Conservation (phyloP, 1,139 yeast species). For the Yamadazyma buinensis region DNA sequence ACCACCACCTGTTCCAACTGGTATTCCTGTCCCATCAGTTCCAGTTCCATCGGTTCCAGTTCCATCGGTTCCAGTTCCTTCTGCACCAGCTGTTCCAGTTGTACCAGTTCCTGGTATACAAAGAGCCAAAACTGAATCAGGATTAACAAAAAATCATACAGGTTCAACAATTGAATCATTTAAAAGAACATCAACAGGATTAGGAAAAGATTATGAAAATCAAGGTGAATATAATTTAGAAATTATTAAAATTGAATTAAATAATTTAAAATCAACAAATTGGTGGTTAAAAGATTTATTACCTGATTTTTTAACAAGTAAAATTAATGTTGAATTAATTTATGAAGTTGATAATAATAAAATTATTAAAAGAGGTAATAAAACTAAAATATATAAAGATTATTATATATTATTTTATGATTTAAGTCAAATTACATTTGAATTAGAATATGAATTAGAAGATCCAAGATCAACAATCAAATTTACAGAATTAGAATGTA, state of each 20-base stretch:
- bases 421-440: conserved; percentile 62
- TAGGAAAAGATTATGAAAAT: conserved; percentile 16
- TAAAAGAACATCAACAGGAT: conserved; percentile 16
- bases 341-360: conserved; percentile 64
- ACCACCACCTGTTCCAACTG: conserved; percentile 10
- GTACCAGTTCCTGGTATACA: conserved; percentile 9
- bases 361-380: conserved; percentile 56
- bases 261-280: conserved; percentile 30
- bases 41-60: conserved; percentile 15
- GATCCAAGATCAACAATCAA: conserved; percentile 55
- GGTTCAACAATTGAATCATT: conserved; percentile 22
- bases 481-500: conserved; percentile 36
- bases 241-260: conserved; percentile 30
- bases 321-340: conserved; percentile 45
- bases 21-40: conserved; percentile 12
- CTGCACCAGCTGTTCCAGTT: conserved; percentile 10
- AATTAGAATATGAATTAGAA: conserved; percentile 50
- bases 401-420: conserved; percentile 74
- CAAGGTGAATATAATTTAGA: conserved; percentile 29
- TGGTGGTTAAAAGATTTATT: conserved; percentile 69
- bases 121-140: conserved; percentile 23
- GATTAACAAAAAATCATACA: conserved; percentile 18
- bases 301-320: conserved; percentile 52
- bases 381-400: conserved; percentile 51
- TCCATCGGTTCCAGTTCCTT: conserved; percentile 11